Percentiles rank a stretch among this genome's conserved stretches.
phyloP scores from a whole-genome alignment of 2,329 filamentous ascomycete genomes.

The Chlorencoelia australis region DNA sequence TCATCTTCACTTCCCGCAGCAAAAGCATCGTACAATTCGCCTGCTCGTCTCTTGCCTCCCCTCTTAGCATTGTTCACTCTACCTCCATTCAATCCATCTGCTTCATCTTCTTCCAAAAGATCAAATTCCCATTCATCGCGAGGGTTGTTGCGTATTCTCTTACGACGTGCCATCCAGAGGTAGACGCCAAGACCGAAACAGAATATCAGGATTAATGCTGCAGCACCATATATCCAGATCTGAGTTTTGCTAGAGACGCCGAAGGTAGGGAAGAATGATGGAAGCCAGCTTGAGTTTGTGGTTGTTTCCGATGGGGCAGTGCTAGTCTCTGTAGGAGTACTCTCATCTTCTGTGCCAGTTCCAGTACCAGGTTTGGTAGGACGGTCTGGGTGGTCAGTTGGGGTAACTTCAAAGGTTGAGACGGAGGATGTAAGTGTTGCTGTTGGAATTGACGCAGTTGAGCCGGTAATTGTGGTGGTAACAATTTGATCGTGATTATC shows the following conservation, averaged over 20 bases:
- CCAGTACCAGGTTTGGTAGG: conserved; percentile 32
- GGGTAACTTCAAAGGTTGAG: conserved; percentile 29
- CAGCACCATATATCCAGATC: conserved; percentile 84
- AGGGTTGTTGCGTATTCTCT: conserved; percentile 61
- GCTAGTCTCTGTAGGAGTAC: conserved; percentile 15
- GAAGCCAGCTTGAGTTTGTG: conserved; percentile 46
- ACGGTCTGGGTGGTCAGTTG: conserved; percentile 56
- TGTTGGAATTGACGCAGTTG: conserved; percentile 35
- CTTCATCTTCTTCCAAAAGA: conserved; percentile 75
- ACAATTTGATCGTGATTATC: conserved; percentile 60
- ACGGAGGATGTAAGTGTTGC: conserved; percentile 27
- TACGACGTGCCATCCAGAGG: conserved; percentile 69
- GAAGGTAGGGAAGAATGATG: conserved; percentile 83
- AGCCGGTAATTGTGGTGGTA: conserved; percentile 49
- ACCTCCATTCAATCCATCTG: conserved; percentile 40
- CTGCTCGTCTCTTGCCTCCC: conserved; percentile 50
- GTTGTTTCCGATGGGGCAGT: conserved; percentile 22
- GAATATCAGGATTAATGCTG: conserved; percentile 78
- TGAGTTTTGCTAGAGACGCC: conserved; percentile 80
- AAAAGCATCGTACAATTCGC: conserved; percentile 95
- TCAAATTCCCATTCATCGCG: conserved; percentile 91
- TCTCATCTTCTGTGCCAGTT: conserved; percentile 15
- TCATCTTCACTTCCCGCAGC: conserved; percentile 81
- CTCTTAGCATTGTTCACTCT: conserved; percentile 38
- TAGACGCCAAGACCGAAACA: conserved; percentile 72